Conservation (phyloP, 306 rosid species). For the Bauhinia variegata region DNA sequence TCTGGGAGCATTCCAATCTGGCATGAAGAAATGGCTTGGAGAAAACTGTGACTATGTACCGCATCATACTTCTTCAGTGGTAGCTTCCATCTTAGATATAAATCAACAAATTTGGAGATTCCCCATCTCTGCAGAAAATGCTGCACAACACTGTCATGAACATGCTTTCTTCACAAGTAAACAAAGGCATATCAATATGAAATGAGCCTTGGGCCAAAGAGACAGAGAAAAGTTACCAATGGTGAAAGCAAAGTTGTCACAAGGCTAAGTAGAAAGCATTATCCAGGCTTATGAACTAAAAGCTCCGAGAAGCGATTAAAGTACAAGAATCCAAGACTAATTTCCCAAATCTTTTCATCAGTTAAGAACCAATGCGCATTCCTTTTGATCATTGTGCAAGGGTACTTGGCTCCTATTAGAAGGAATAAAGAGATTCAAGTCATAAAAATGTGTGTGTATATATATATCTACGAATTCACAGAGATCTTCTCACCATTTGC, state of each 20-base stretch:
- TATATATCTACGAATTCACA: too few relatives aligned
- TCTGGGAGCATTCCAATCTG: conserved; percentile 38
- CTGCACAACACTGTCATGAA: background rate
- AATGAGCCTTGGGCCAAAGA: background rate
- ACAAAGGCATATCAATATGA: background rate
- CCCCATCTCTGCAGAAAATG: conserved; percentile 56
- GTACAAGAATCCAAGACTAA: conserved; percentile 41
- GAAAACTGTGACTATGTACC: conserved; percentile 48
- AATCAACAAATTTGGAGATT: conserved; percentile 42
- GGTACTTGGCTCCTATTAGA: conserved; percentile 41
- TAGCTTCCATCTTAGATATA: conserved; percentile 46
- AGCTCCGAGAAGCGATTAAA: conserved; percentile 54
- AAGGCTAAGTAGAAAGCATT: conserved; percentile 37
- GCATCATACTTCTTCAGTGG: conserved; percentile 53
- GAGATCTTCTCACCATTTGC: conserved; percentile 45
- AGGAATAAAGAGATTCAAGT: background rate
- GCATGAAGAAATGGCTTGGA: conserved; percentile 45
- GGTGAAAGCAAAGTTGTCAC: conserved; percentile 58
- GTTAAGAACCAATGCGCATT: conserved; percentile 50
- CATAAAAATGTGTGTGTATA: too few relatives aligned
- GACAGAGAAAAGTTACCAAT: conserved; percentile 44
- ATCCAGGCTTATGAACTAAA: conserved; percentile 60
- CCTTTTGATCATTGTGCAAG: conserved; percentile 54
- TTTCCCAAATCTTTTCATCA: conserved; percentile 39
- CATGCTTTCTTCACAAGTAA: background rate